Evolutionary conservation across 2,329 filamentous ascomycete genomes (phyloP).

Genomic region (Onygena corvina): DNA sequence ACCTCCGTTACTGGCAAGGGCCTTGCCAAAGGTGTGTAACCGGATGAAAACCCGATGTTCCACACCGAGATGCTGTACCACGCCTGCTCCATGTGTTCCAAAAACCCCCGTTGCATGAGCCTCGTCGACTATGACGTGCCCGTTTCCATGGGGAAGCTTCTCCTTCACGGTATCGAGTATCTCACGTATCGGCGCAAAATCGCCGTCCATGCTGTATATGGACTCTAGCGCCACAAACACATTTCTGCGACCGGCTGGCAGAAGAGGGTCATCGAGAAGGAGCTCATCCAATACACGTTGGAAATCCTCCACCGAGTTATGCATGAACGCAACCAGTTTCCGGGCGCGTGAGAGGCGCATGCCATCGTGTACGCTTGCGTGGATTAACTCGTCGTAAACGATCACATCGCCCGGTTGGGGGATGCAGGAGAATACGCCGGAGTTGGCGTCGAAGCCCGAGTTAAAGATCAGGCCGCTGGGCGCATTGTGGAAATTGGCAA

Average conservation of each 20-base stretch:
- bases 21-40: conserved; percentile 45
- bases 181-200: conserved; percentile 51
- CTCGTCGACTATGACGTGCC: conserved; percentile 45
- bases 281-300: conserved; percentile 26
- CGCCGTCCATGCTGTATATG: conserved; percentile 76
- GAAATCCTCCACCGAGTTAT: conserved; percentile 36
- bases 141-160: conserved; percentile 45
- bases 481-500: conserved; percentile 50
- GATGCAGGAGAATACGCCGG: conserved; percentile 49
- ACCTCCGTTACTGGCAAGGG: conserved; percentile 55
- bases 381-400: conserved; percentile 62
- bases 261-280: conserved; percentile 21
- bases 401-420: conserved; percentile 51
- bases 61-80: conserved; percentile 41
- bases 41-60: conserved; percentile 40
- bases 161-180: conserved; percentile 48
- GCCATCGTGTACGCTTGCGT: conserved; percentile 67
- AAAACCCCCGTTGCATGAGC: conserved; percentile 44
- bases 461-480: conserved; percentile 48
- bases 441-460: conserved; percentile 56
- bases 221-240: conserved; percentile 60
- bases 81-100: conserved; percentile 38
- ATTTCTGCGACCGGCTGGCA: conserved; percentile 35
- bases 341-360: conserved; percentile 53
- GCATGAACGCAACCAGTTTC: conserved; percentile 34